Percentiles rank a stretch among this genome's conserved stretches.
Conservation (phyloP, 768 basidiomycete species). For the Lentinula boryana region DNA sequence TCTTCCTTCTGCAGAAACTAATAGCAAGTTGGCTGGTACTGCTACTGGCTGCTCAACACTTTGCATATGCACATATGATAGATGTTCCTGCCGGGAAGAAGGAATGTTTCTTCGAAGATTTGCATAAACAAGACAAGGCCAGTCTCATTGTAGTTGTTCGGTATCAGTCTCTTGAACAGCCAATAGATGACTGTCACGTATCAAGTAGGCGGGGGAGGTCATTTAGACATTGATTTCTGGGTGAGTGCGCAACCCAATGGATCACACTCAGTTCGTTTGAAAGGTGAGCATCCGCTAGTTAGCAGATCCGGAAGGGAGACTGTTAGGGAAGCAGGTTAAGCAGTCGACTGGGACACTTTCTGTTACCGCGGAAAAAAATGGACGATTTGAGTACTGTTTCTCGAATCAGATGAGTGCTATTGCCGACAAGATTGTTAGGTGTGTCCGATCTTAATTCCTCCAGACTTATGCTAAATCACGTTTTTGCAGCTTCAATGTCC, state of each 20-base stretch:
- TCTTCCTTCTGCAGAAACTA: not conserved
- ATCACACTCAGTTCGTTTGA: not conserved
- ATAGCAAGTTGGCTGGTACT: slow-evolving; percentile 1
- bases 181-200: slow-evolving; percentile 97
- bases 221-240: slow-evolving; percentile 97
- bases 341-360: slow-evolving; percentile 86
- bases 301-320: slow-evolving; percentile 61
- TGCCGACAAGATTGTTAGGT: slow-evolving; percentile 94
- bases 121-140: slow-evolving; percentile 87
- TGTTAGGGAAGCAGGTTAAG: slow-evolving; percentile 75
- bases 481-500: slow-evolving; percentile 84
- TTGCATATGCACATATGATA: slow-evolving; percentile 62
- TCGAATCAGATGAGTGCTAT: slow-evolving; percentile 98
- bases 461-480: not conserved
- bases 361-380: slow-evolving; percentile 83
- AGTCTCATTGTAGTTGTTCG: slow-evolving; percentile 3
- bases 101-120: slow-evolving; percentile 95
- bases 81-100: slow-evolving; percentile 74
- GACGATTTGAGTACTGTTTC: slow-evolving; percentile 94
- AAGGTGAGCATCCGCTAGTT: slow-evolving; percentile 43
- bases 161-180: slow-evolving; percentile 4
- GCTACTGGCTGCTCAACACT: slow-evolving; percentile 7
- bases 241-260: slow-evolving; percentile 31
- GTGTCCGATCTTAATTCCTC: slow-evolving; percentile 15
- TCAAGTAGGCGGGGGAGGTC: slow-evolving; percentile 96